phyloP scores from a whole-genome alignment of 2,329 filamentous ascomycete species.

The Neoarthrinium moseri region DNA sequence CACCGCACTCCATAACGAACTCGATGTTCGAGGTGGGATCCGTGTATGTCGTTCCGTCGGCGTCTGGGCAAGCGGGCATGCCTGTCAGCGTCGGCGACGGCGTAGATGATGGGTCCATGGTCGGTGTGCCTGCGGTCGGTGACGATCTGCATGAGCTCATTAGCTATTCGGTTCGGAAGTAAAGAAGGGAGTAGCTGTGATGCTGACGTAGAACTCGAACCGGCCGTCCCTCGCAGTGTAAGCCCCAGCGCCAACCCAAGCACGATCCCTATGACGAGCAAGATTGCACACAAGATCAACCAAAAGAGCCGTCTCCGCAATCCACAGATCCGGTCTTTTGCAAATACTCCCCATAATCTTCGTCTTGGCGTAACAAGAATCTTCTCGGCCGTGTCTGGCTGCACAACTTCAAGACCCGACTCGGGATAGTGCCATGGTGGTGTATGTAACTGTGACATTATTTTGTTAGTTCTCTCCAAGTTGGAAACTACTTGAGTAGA shows the following conservation, averaged over 20 bases:
- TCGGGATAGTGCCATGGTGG: constrained; percentile 18
- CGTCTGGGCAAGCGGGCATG: constrained; percentile 15
- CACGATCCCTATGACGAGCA: not conserved
- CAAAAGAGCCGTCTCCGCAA: not conserved
- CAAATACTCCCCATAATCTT: not conserved
- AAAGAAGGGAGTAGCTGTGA: no score
- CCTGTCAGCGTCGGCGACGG: not conserved
- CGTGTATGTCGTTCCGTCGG: constrained; percentile 21
- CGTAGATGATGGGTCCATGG: not conserved
- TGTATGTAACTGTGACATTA: constrained; percentile 9
- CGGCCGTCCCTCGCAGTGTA: not conserved
- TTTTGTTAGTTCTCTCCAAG: not conserved
- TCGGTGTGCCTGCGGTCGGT: not conserved
- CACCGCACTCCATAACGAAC: constrained; percentile 19
- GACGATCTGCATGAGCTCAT: not conserved
- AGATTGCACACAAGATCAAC: not conserved
- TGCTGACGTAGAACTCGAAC: no score
- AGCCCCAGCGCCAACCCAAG: constrained; percentile 1
- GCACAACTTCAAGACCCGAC: constrained; percentile 20
- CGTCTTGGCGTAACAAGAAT: not conserved
- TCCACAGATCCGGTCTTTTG: not conserved
- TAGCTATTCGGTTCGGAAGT: no score
- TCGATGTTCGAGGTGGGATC: constrained; percentile 15
- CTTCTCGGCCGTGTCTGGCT: constrained; percentile 14
- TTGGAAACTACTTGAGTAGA: no score